Evolutionary conservation across 1,284 basidiomycete species (phyloP), one percentile per base, ranked within the genome.

Genomic region (Flammula alnicola): DNA sequence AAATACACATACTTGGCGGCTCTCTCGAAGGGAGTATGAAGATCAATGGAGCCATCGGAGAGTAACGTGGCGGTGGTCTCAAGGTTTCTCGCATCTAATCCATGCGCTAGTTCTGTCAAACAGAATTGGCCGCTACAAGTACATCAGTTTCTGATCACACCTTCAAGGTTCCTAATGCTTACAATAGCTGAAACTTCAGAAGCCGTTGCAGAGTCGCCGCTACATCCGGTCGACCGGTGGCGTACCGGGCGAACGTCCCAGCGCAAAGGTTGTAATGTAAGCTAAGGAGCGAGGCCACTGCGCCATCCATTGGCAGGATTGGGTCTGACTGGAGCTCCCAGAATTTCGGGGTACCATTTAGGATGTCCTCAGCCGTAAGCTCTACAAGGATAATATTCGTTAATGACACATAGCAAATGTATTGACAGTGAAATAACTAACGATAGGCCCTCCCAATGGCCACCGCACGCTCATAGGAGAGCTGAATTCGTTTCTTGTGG

Each of bases 291-390:
- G 59, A 70, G 5, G 59, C 59, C 0, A 67, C 65, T 1, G 67
- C 67, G 5, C 65, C 68, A 54, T 77, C 74, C 22, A 70, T 41
- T 3, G 58, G 44, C 7, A 62, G 52, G 26, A 73, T 65, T 2
- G 68, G 71, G 55, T 77, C 72, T n/a, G 56, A 59, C 45, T 76
- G 73, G 10, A 75, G 47, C 9, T 64, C 51, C 73, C 73, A 78
- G 52, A 69, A 77, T 44, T 69, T 69, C 14, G 61, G 58, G 2
- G 67, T 61, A 17, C 70, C 57, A 14, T 59, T 53, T 14, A 67
- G 50, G 6, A 75, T 47, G 48, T 74, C 74, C 16, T 74, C 45
- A 5, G 33, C 37, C 10, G 44, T 47, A 7, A 53, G 38, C 3
- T 26, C 54, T 56, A n/a, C 11, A 19, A 26, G n/a, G 1, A 2